Evolutionary conservation across 176 grass and related monocot species (phyloP).

Genomic region (Lolium multiflorum): DNA sequence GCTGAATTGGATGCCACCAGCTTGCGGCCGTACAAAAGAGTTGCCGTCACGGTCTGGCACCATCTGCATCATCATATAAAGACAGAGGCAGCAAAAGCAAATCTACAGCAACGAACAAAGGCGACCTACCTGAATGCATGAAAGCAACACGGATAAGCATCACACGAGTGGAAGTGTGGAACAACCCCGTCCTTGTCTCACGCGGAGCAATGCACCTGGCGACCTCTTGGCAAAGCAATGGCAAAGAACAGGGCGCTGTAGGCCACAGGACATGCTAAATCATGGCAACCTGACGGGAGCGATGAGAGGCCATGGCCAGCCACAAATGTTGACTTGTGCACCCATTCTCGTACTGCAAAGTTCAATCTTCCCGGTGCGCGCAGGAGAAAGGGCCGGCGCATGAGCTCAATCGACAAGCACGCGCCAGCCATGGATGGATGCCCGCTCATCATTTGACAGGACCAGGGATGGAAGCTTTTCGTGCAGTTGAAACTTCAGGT

Average conservation of each 20-base stretch:
- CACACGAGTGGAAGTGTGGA: constrained; percentile 27
- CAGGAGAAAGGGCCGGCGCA: constrained; percentile 10
- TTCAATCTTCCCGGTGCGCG: constrained; percentile 25
- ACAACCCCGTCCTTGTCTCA: constrained; percentile 22
- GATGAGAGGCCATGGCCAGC: constrained; percentile 32
- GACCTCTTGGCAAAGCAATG: not conserved
- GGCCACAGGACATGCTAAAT: constrained; percentile 36
- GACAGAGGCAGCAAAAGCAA: constrained; percentile 11
- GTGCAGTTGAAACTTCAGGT: constrained; percentile 9
- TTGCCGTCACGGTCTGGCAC: not conserved
- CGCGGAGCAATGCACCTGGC: constrained; percentile 44
- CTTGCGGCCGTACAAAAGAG: not conserved
- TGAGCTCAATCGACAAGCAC: constrained; percentile 32
- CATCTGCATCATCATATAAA: not conserved
- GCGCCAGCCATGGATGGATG: constrained; percentile 18
- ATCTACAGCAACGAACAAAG: constrained; percentile 12
- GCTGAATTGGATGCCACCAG: not conserved
- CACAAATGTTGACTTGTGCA: constrained; percentile 56
- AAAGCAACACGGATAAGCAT: constrained; percentile 57
- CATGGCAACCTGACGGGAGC: constrained; percentile 45
- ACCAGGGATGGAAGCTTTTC: constrained; percentile 21
- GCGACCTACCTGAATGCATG: constrained; percentile 13
- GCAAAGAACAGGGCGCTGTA: not conserved
- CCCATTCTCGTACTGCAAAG: constrained; percentile 53
- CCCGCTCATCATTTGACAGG: constrained; percentile 40